phyloP scores from a whole-genome alignment of 768 basidiomycete species.

The Psilocybe azurescens region DNA sequence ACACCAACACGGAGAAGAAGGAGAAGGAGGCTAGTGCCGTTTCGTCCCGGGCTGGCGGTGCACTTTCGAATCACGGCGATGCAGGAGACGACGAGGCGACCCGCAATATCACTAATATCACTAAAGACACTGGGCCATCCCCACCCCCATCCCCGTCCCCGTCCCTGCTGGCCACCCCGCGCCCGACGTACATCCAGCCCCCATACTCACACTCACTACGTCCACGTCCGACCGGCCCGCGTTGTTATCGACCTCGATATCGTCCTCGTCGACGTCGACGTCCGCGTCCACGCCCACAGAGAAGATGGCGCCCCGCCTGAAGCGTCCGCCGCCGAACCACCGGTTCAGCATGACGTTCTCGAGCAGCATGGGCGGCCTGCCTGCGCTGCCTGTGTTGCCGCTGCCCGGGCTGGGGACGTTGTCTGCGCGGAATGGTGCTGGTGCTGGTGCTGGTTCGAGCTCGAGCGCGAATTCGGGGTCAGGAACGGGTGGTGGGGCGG shows the following conservation, averaged over 20 bases:
- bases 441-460: slow-evolving; percentile 15
- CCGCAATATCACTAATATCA: too few species aligned
- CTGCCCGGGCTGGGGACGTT: background rate
- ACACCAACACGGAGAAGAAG: too few species aligned
- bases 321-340: slow-evolving; percentile 24
- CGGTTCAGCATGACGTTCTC: slow-evolving; percentile 30
- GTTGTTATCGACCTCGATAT: too few species aligned
- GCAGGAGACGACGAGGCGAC: too few species aligned
- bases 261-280: too few species aligned
- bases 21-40: too few species aligned
- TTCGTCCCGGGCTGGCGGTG: too few species aligned
- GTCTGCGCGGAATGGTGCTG: slow-evolving; percentile 10
- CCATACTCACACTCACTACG: background rate
- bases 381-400: background rate
- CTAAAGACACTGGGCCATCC: too few species aligned
- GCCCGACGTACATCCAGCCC: background rate
- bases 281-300: background rate
- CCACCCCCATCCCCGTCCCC: background rate
- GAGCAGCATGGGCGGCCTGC: slow-evolving; percentile 20
- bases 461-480: too few species aligned
- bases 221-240: background rate
- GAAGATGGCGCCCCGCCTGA: background rate
- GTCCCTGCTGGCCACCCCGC: background rate
- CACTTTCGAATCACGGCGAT: too few species aligned
- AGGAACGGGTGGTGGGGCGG: too few species aligned